Evolutionary conservation across 208 protist species (phyloP), one percentile per base, ranked within the genome.

Genomic region (Cochliopodium minus): DNA sequence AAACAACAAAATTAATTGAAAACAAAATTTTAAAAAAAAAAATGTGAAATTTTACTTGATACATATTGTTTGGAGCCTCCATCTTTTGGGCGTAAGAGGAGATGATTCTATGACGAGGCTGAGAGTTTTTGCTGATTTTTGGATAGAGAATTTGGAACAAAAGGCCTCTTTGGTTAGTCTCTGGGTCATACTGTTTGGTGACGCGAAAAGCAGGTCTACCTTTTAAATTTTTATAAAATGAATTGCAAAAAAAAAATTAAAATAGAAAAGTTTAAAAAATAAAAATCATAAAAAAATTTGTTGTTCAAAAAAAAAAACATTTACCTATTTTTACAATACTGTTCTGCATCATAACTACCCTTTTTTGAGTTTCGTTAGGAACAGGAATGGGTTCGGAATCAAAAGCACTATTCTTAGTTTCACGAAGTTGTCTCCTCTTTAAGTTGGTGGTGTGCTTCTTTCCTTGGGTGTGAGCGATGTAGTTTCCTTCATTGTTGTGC

Each of bases 401-500:
- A 47, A 45, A n/a, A 47, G 22, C 7, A n/a, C 30, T 36, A 40
- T 60, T 25, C 38, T 59, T n/a, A 32, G 48, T 22, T 62, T 70
- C 60, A 7, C 32, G 33, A 29, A 65, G 57, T 15, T 75, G 64
- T 29, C 82, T 63, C 23, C 81, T 48, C 10, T 62, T 67, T 5
- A 93, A 57, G 58, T 92, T 88, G 4, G 75, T 61, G 61, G 92
- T 84, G 65, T 93, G 87, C 34, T 78, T 53, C 62, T 88, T 92
- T 28, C 87, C 86, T 61, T 93, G 87, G 2, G 84, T 91, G 70
- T 93, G 87, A 6, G 87, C 86, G 17, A 93, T 59, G 67, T 93
- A 93, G 59, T 85, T 88, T 39, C 80, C 86, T 54, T 93, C 83
- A 40, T 83, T 93, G 26, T 65, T 74, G 62, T 93, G 87, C n/a